Evolutionary conservation across 2,329 filamentous ascomycete species (phyloP), one percentile per base, ranked within the genome.

Genomic region (Cytospora mali): DNA sequence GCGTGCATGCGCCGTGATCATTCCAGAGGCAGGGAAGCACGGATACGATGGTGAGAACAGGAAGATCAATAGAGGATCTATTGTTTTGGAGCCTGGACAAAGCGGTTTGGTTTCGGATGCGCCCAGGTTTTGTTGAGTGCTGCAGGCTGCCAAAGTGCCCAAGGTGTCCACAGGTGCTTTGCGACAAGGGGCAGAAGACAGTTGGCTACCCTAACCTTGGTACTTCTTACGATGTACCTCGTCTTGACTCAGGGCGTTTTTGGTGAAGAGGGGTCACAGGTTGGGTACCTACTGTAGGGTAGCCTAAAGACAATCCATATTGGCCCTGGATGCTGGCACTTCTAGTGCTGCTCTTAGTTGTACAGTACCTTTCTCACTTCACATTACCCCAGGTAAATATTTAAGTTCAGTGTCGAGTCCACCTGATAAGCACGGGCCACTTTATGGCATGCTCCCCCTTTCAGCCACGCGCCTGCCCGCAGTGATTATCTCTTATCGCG

Each of bases 1-100:
- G n/a, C n/a, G n/a, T n/a, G 10, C 25, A 27, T 59, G 49, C 57
- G 57, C 57, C 49, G 57, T 48, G 27, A 53, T 31, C 23, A 33
- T 53, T 53, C 49, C 49, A 31, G 57, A 59, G 33, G 31, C 33
- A 46, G 50, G 53, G 54, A 33, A 60, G 58, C 50, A 60, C 50
- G 42, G 58, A 60, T 52, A 16, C 16, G 28, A 54, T 35, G 14
- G 51, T 33, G 27, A 14, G 48, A 60, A 54, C 50, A 54, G 21
- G 46, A 50, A 51, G 27, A 54, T 51, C 6, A 7, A 29, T 35
- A 52, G 28, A 54, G 5, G 28, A 46, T 11, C n/a, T 16, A 46
- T 16, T 39, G 33, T 39, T 39, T 16, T 39, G 33, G 33, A 33
- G 31, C 35, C 35, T 39, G 18, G 16, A 4, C n/a, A 52, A 33